Percentiles rank a stretch among this genome's conserved stretches.
These are phyloP conservation scores for Suillus fuscotomentosus DNA, from an alignment of 768 basidiomycete species.

Conservation along the genomic window DNA sequence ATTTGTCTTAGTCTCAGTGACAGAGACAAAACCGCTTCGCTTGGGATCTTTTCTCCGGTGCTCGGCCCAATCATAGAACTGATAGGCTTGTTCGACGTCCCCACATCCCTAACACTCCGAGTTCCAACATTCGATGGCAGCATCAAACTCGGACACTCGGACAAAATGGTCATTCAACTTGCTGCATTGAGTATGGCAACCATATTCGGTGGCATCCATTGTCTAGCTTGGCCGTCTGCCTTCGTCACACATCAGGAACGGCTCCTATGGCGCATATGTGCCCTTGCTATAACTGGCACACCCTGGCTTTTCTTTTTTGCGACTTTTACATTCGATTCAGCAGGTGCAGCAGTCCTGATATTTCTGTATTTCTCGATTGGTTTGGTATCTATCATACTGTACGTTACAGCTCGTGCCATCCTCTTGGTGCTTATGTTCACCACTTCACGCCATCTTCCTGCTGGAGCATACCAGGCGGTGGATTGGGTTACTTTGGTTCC, in stretches of 20 bases:
- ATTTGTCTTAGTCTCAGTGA: not conserved
- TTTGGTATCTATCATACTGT: not conserved
- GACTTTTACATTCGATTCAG: too few relatives aligned
- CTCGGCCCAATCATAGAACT: too few relatives aligned
- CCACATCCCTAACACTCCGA: not conserved
- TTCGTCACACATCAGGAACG: conserved; percentile 4
- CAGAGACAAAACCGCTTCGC: too few relatives aligned
- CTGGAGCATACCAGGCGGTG: not conserved
- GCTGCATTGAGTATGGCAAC: conserved; percentile 5
- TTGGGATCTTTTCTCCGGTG: accelerated
- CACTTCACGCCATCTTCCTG: not conserved
- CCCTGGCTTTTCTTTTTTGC: not conserved
- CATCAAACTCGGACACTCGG: not conserved
- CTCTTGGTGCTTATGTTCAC: not conserved
- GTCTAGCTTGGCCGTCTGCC: conserved; percentile 18
- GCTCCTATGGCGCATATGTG: conserved; percentile 19
- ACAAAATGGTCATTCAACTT: accelerated
- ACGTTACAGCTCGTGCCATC: not conserved
- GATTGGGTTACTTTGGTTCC: not conserved
- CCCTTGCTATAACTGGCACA: conserved; percentile 9
- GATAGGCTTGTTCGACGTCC: too few relatives aligned
- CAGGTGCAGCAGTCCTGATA: too few relatives aligned
- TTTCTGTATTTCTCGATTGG: too few relatives aligned
- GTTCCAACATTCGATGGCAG: not conserved
- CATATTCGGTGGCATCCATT: conserved; percentile 14